Percentiles rank a stretch among this genome's conserved stretches.
Conservation (phyloP, 352 stramenopile species). For the Phytophthora ramorum region DNA sequence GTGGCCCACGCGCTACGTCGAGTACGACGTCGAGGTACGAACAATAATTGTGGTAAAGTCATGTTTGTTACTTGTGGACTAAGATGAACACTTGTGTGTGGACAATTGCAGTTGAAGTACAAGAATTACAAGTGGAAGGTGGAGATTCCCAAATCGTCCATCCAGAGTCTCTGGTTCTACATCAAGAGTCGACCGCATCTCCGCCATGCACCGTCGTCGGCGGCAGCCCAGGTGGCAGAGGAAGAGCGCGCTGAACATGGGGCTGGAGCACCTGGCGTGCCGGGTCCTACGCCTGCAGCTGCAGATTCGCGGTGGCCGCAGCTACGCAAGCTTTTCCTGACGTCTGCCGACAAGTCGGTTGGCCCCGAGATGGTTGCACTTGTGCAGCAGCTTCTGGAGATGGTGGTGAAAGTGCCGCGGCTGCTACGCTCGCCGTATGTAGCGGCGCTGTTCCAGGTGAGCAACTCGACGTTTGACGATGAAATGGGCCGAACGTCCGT, state of each 20-base stretch:
- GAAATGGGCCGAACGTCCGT: conserved; percentile 81
- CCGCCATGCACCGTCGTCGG: conserved; percentile 39
- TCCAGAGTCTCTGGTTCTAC: conserved; percentile 88
- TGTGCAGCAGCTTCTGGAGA: conserved; percentile 79
- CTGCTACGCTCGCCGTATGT: conserved; percentile 77
- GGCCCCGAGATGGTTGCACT: conserved; percentile 79
- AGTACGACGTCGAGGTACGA: conserved; percentile 86
- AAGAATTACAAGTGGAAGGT: conserved; percentile 84
- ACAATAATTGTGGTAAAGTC: conserved; percentile 1
- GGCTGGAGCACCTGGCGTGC: conserved; percentile 27
- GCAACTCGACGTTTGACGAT: conserved; percentile 86
- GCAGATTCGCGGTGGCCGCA: conserved; percentile 57
- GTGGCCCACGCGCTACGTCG: conserved; percentile 84
- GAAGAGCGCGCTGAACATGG: conserved; percentile 37
- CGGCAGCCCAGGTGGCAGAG: conserved; percentile 17
- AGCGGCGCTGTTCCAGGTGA: conserved; percentile 84
- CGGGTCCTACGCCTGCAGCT: conserved; percentile 14
- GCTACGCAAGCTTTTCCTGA: conserved; percentile 83
- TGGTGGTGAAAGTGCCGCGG: conserved; percentile 64
- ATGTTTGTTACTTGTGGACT: background rate
- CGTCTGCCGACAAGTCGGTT: conserved; percentile 78
- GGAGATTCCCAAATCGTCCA: conserved; percentile 84
- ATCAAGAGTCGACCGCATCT: conserved; percentile 85
- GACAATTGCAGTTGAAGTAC: conserved; percentile 57
- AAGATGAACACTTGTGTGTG: background rate